Evolutionary conservation across 1,139 yeast genomes (phyloP).

Genomic region (Torulaspora pretoriensis): DNA sequence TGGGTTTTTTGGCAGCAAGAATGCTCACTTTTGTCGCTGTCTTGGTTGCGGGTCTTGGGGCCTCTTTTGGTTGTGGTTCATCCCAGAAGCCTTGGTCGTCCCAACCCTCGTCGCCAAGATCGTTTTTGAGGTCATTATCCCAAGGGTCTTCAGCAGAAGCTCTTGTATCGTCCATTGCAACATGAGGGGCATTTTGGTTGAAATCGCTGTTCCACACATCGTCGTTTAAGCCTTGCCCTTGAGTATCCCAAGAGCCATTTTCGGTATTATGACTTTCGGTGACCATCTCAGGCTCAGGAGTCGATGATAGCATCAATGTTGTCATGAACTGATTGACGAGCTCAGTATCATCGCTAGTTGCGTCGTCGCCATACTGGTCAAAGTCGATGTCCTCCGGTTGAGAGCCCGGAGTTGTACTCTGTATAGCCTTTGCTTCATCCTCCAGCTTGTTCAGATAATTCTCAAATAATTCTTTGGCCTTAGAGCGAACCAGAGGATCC

Average conservation of each 20-base stretch:
- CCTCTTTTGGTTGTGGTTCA: conserved; percentile 2
- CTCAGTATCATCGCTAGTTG: conserved; percentile 16
- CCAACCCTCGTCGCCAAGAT: conserved; percentile 37
- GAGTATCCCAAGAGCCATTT: not conserved
- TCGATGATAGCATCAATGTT: conserved; percentile 23
- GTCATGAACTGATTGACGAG: conserved; percentile 30
- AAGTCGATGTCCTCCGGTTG: conserved; percentile 29
- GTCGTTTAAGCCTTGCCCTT: conserved; percentile 3
- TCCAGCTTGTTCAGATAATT: conserved; percentile 62
- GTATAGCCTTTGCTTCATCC: conserved; percentile 54
- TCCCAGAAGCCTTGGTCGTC: conserved; percentile 37
- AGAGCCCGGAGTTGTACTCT: conserved; percentile 44
- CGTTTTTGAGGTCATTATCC: conserved; percentile 15
- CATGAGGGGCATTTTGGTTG: not conserved
- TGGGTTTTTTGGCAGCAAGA: conserved; percentile 1
- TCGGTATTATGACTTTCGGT: not conserved
- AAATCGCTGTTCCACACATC: conserved; percentile 12
- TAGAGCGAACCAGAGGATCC: conserved; percentile 62
- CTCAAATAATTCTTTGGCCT: conserved; percentile 66
- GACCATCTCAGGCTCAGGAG: conserved; percentile 2
- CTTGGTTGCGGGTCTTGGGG: not conserved
- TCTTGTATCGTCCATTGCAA: conserved; percentile 8
- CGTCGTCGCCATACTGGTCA: conserved; percentile 23
- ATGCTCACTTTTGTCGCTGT: conserved; percentile 1
- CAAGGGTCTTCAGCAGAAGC: conserved; percentile 23